Evolutionary conservation across 2,329 filamentous ascomycete genomes (phyloP).

Genomic region (Fusarium sp.): DNA sequence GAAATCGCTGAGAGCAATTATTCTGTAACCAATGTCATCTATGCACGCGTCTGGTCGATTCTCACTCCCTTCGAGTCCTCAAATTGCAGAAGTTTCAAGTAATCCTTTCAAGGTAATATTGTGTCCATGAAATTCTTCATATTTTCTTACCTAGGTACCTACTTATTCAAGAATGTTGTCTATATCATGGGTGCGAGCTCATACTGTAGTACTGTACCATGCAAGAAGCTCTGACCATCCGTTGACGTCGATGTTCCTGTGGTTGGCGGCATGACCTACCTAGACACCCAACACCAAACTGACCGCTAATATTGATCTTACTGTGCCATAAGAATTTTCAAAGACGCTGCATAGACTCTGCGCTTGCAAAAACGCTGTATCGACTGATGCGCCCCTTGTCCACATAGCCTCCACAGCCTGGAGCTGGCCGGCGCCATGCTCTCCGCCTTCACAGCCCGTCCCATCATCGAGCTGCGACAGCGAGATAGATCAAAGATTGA

Average conservation of each 20-base stretch:
- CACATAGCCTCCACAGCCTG: slow-evolving; percentile 46
- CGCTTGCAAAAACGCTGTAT: neutral
- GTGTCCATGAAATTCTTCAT: too few species aligned
- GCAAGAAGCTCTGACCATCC: slow-evolving; percentile 42
- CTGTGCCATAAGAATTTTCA: neutral
- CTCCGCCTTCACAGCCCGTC: slow-evolving; percentile 94
- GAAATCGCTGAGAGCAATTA: neutral
- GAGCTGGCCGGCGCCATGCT: slow-evolving; percentile 75
- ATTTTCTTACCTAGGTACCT: too few species aligned
- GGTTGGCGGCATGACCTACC: slow-evolving; percentile 31
- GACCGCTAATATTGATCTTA: neutral
- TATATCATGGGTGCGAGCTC: slow-evolving; percentile 12
- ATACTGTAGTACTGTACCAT: slow-evolving; percentile 40
- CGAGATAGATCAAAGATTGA: slow-evolving; percentile 98
- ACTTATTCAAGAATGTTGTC: too few species aligned
- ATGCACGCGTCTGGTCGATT: too few species aligned
- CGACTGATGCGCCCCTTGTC: slow-evolving; percentile 46
- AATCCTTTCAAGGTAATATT: too few species aligned
- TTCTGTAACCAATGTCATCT: neutral
- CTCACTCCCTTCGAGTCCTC: too few species aligned
- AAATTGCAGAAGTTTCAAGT: too few species aligned
- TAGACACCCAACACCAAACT: slow-evolving; percentile 23
- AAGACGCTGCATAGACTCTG: slow-evolving; percentile 2
- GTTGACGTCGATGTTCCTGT: slow-evolving; percentile 46
- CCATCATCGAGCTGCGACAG: slow-evolving; percentile 95